Evolutionary conservation across 2,329 filamentous ascomycete species (phyloP).

Genomic region (Colletotrichum coccodes): DNA sequence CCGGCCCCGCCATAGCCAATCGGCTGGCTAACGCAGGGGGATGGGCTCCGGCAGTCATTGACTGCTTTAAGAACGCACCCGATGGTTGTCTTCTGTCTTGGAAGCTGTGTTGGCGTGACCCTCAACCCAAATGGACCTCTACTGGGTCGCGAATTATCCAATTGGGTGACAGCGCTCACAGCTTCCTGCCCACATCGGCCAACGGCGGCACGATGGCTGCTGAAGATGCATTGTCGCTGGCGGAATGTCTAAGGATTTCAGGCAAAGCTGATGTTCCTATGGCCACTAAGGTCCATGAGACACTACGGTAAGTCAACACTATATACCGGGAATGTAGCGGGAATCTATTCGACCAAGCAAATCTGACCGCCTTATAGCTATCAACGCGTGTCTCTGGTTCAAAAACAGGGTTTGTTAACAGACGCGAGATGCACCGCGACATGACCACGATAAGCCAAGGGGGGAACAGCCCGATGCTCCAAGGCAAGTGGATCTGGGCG

Average conservation of each 20-base stretch:
- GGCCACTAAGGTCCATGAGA: neutral
- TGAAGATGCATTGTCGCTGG: conserved; percentile 44
- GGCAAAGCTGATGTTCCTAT: neutral
- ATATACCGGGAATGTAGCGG: too few relatives aligned
- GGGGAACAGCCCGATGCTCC: neutral
- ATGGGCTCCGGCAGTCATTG: neutral
- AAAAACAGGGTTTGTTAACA: neutral
- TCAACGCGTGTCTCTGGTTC: neutral
- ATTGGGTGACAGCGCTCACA: conserved; percentile 53
- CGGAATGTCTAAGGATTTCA: neutral
- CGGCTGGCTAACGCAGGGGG: neutral
- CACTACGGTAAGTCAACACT: neutral
- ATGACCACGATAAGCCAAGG: neutral
- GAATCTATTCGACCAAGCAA: too few relatives aligned
- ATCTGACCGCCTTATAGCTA: neutral
- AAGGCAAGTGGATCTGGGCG: neutral
- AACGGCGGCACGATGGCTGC: conserved; percentile 53
- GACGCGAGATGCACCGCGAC: neutral
- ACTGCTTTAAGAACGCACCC: neutral
- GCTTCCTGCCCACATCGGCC: conserved; percentile 51
- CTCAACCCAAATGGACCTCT: neutral
- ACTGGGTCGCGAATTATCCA: conserved; percentile 42
- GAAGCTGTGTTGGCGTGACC: neutral
- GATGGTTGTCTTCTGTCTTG: neutral
- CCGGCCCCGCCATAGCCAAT: neutral